phyloP scores from a whole-genome alignment of 176 grass and related monocot species.

The Triticum monococcum region DNA sequence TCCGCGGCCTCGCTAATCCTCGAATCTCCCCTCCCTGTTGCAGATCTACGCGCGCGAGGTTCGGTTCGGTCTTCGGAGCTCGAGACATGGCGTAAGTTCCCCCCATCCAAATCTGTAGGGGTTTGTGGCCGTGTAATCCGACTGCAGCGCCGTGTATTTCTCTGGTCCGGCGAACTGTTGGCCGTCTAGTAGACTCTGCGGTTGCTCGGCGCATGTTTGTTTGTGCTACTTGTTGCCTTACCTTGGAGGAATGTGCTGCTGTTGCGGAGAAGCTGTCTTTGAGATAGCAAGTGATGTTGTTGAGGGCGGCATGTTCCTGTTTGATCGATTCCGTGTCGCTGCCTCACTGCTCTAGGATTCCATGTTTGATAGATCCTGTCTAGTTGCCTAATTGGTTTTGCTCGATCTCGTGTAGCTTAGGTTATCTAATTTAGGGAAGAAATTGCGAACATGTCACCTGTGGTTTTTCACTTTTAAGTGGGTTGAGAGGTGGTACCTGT shows the following conservation, averaged over 20 bases:
- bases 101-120: neutral
- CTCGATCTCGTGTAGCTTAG: neutral
- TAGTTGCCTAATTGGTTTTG: no score
- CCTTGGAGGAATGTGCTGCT: neutral
- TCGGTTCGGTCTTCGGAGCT: slow-evolving; percentile 4
- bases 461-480: neutral
- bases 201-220: neutral
- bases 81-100: slow-evolving; percentile 27
- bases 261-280: neutral
- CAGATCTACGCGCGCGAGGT: neutral
- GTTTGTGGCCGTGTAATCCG: neutral
- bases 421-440: neutral
- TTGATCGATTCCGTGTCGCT: neutral
- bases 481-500: neutral
- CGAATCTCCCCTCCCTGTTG: neutral
- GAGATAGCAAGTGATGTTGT: neutral
- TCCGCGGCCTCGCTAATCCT: neutral
- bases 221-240: neutral
- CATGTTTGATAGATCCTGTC: neutral
- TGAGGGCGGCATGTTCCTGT: neutral
- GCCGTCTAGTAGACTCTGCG: neutral
- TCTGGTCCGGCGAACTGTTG: neutral
- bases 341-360: no score
- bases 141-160: neutral
- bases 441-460: neutral